These are phyloP conservation scores for Exserohilum turcica DNA, from an alignment of 2,329 filamentous ascomycete genomes.

Conservation along the genomic window DNA sequence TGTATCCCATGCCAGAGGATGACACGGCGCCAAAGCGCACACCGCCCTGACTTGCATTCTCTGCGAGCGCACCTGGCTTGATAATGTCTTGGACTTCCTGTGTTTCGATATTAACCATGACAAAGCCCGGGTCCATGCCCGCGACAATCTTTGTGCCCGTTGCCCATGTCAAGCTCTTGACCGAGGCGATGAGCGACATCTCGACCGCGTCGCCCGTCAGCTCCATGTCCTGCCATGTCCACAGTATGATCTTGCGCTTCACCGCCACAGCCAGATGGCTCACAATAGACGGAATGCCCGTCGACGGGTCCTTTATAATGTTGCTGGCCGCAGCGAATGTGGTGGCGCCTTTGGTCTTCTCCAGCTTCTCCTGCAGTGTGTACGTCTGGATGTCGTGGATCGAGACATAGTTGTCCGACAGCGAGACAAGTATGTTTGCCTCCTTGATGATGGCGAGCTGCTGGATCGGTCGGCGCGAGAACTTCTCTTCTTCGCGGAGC, in stretches of 20 bases:
- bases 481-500: conserved; percentile 90
- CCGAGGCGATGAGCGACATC: conserved; percentile 77
- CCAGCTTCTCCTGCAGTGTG: conserved; percentile 76
- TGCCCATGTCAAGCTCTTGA: conserved; percentile 90
- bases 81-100: conserved; percentile 77
- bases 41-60: conserved; percentile 66
- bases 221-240: conserved; percentile 97
- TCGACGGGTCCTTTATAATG: conserved; percentile 85
- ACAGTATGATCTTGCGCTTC: conserved; percentile 85
- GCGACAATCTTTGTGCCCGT: conserved; percentile 84
- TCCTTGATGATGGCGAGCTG: conserved; percentile 97
- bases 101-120: conserved; percentile 82
- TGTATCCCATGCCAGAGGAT: conserved; percentile 91
- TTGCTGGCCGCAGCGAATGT: conserved; percentile 94
- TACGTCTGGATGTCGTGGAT: conserved; percentile 89
- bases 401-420: conserved; percentile 88
- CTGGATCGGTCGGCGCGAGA: conserved; percentile 86
- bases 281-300: conserved; percentile 89
- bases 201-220: conserved; percentile 74
- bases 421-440: conserved; percentile 84
- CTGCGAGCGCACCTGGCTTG: conserved; percentile 73
- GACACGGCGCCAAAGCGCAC: conserved; percentile 82
- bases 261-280: conserved; percentile 89
- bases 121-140: conserved; percentile 89
- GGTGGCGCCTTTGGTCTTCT: conserved; percentile 83